Conservation (phyloP, 2,329 filamentous ascomycete genomes). For the Botrytis porri region DNA sequence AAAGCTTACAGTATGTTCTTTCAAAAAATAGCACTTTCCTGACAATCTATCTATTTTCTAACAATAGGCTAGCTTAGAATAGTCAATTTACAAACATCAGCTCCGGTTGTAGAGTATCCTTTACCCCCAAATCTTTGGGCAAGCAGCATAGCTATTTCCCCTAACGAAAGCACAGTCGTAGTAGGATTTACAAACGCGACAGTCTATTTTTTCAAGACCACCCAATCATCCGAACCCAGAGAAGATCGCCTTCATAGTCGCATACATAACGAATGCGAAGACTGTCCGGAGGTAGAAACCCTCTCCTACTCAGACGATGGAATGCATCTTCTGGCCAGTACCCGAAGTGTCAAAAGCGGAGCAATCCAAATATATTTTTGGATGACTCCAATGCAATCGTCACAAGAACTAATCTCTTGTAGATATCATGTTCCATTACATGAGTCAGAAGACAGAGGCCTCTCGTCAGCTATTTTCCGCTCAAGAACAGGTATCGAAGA, state of each 20-base stretch:
- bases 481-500: constrained; percentile 39
- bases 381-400: constrained; percentile 41
- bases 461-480: constrained; percentile 41
- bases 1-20: constrained; percentile 41
- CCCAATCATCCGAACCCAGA: constrained; percentile 37
- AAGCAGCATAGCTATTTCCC: constrained; percentile 42
- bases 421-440: constrained; percentile 42
- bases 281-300: constrained; percentile 42
- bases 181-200: constrained; percentile 43
- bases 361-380: constrained; percentile 42
- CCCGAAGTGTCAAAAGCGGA: constrained; percentile 39
- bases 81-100: constrained; percentile 39
- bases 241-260: constrained; percentile 41
- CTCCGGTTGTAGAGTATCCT: constrained; percentile 40
- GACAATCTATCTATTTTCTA: neutral
- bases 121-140: constrained; percentile 43
- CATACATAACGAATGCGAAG: constrained; percentile 39
- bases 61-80: constrained; percentile 40
- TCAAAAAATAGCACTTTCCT: neutral
- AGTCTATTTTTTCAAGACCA: constrained; percentile 43
- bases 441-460: constrained; percentile 44
- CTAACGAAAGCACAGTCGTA: constrained; percentile 42
- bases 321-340: constrained; percentile 42
- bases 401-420: constrained; percentile 40
- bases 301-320: constrained; percentile 44